Conservation (phyloP, 2,329 filamentous ascomycete species). For the Sclerotinia subarctica region DNA sequence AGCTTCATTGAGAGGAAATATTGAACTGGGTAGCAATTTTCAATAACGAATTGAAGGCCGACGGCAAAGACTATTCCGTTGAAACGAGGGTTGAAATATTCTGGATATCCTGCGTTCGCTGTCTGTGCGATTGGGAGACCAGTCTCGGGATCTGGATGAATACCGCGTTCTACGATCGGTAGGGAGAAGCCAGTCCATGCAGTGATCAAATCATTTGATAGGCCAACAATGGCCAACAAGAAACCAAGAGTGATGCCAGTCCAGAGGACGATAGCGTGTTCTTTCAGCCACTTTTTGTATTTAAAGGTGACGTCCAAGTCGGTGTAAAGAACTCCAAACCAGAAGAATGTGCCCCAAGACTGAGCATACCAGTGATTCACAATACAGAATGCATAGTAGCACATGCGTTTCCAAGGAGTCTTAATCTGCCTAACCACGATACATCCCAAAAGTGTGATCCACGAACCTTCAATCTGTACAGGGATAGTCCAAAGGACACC, state of each 20-base stretch:
- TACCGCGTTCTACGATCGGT: conserved; percentile 41
- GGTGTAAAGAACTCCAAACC: conserved; percentile 45
- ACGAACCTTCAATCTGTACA: conserved; percentile 47
- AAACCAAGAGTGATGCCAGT: conserved; percentile 39
- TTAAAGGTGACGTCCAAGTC: conserved; percentile 47
- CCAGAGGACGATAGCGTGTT: conserved; percentile 40
- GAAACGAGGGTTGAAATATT: conserved; percentile 44
- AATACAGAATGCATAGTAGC: conserved; percentile 44
- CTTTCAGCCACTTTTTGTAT: conserved; percentile 42
- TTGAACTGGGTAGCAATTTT: conserved; percentile 42
- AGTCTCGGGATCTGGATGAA: conserved; percentile 43
- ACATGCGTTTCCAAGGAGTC: conserved; percentile 46
- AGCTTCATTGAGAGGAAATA: conserved; percentile 42
- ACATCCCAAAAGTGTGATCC: conserved; percentile 43
- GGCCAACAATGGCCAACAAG: conserved; percentile 30
- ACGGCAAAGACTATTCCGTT: conserved; percentile 44
- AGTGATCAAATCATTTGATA: conserved; percentile 22
- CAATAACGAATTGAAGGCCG: conserved; percentile 39
- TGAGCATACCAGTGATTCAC: conserved; percentile 47
- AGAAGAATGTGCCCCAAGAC: conserved; percentile 47
- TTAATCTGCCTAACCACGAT: conserved; percentile 47
- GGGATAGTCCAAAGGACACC: conserved; percentile 51
- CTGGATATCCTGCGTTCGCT: conserved; percentile 40
- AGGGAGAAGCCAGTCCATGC: conserved; percentile 23
- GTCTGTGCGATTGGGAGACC: conserved; percentile 41